A percentile compares a stretch with the other conserved stretches of the same genome.
These are phyloP conservation scores for Melanopsichium pennsylvanicum DNA, from an alignment of 1,284 basidiomycete genomes.

Conservation along the genomic window DNA sequence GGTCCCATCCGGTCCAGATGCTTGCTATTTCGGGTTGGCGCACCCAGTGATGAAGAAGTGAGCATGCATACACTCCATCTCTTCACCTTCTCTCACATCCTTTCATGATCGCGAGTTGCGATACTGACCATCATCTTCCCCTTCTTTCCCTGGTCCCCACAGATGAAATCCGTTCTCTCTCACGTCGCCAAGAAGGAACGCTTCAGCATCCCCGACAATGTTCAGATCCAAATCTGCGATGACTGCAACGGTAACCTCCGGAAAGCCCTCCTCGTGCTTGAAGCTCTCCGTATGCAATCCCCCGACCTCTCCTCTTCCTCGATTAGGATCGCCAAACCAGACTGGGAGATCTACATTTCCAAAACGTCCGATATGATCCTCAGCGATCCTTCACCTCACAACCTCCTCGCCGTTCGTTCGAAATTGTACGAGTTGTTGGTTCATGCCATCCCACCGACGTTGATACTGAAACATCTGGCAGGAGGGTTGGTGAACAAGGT, in stretches of 20 bases:
- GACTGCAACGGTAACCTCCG: constrained; percentile 90
- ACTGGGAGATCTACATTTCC: constrained; percentile 98
- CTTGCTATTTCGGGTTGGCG: constrained; percentile 89
- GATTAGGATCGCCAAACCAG: constrained; percentile 84
- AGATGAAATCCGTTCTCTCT: constrained; percentile 81
- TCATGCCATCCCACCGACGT: constrained; percentile 94
- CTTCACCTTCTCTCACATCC: too few species aligned
- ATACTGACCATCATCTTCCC: not conserved
- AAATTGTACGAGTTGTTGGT: constrained; percentile 95
- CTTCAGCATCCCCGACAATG: constrained; percentile 80
- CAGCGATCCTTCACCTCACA: constrained; percentile 88
- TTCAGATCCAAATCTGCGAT: constrained; percentile 76
- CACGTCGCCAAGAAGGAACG: constrained; percentile 83
- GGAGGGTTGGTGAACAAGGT: constrained; percentile 84
- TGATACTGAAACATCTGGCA: constrained; percentile 68
- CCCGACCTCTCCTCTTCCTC: constrained; percentile 69
- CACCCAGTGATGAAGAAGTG: constrained; percentile 77
- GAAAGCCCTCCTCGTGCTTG: constrained; percentile 91
- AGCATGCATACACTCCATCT: constrained; percentile 1
- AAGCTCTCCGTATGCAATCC: constrained; percentile 84
- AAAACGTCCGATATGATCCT: constrained; percentile 93
- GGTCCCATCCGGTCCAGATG: constrained; percentile 96
- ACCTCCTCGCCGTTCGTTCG: constrained; percentile 86
- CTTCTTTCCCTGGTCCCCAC: not conserved
- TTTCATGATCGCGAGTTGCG: not conserved